Evolutionary conservation across 768 basidiomycete genomes (phyloP).

Genomic region (Suillus subalutaceus): DNA sequence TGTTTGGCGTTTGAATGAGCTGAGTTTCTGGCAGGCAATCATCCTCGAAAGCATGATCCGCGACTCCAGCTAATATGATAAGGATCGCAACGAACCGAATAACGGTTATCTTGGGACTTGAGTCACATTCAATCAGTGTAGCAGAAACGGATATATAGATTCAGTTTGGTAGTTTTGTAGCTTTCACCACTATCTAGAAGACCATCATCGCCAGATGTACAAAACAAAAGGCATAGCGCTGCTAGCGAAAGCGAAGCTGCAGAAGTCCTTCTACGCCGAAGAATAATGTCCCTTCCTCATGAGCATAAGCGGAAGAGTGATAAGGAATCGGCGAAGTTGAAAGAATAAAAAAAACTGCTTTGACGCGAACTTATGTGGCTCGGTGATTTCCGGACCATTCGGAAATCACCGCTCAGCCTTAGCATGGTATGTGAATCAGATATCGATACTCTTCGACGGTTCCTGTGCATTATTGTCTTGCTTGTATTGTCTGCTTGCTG

Average conservation of each 20-base stretch:
- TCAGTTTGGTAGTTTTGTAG: constrained; percentile 40
- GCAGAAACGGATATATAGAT: not conserved
- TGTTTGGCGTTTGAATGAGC: not conserved
- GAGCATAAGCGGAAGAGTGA: constrained; percentile 26
- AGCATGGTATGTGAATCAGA: no score
- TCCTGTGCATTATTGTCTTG: not conserved
- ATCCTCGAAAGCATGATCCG: not conserved
- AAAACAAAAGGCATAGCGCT: constrained; percentile 55
- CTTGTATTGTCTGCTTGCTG: not conserved
- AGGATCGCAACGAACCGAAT: not conserved
- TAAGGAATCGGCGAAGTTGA: constrained; percentile 31
- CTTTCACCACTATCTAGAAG: constrained; percentile 79
- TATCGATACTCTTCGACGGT: not conserved
- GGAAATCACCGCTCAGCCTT: not conserved
- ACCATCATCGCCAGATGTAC: constrained; percentile 57
- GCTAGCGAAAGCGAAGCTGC: constrained; percentile 76
- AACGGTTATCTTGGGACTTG: not conserved
- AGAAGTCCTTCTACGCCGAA: constrained; percentile 49
- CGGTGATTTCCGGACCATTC: constrained; percentile 21
- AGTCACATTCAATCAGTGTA: not conserved
- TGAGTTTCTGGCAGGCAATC: constrained; percentile 7
- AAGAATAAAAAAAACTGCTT: constrained; percentile 12
- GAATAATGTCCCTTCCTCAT: constrained; percentile 28
- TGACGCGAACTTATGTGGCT: constrained; percentile 9
- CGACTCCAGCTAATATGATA: not conserved